Conservation (phyloP, 495 filamentous ascomycete genomes). For the Talaromyces borbonicus region DNA sequence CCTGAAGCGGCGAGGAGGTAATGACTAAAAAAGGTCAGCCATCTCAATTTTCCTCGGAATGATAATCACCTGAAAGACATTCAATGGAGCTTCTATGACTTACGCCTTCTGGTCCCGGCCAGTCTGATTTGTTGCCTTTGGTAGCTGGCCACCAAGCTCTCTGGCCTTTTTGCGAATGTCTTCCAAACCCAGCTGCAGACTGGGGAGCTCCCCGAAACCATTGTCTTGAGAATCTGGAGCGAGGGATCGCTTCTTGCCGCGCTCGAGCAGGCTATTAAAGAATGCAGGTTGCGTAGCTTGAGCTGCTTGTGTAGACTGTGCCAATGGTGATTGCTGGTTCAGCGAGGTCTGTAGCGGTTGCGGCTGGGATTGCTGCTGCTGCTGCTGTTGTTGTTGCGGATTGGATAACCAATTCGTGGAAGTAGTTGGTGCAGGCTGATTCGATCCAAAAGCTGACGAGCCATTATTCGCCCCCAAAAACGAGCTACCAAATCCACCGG, state of each 20-base stretch:
- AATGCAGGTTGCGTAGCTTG: constrained; percentile 52
- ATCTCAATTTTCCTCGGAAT: background rate
- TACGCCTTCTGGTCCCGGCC: constrained; percentile 55
- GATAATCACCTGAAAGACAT: background rate
- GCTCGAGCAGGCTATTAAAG: constrained; percentile 79
- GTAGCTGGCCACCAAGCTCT: constrained; percentile 53
- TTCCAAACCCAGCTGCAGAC: constrained; percentile 71
- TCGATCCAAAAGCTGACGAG: background rate
- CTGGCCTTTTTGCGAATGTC: constrained; percentile 78
- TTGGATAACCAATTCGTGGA: constrained; percentile 23
- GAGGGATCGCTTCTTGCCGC: constrained; percentile 47
- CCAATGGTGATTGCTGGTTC: constrained; percentile 14
- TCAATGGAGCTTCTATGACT: constrained; percentile 13
- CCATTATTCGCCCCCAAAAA: background rate
- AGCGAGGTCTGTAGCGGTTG: constrained; percentile 22
- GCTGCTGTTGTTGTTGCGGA: constrained; percentile 10
- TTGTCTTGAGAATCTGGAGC: constrained; percentile 24
- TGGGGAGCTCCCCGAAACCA: constrained; percentile 40
- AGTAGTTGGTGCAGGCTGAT: constrained; percentile 8
- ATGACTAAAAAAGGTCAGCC: constrained; percentile 34
- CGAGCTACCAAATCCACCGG: background rate
- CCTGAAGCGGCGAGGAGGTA: constrained; percentile 88
- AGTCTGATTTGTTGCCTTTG: constrained; percentile 33
- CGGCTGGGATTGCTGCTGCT: constrained; percentile 16
- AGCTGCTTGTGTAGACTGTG: constrained; percentile 15